phyloP scores from a whole-genome alignment of 1,139 yeast species.

The Pichia cactophila region DNA sequence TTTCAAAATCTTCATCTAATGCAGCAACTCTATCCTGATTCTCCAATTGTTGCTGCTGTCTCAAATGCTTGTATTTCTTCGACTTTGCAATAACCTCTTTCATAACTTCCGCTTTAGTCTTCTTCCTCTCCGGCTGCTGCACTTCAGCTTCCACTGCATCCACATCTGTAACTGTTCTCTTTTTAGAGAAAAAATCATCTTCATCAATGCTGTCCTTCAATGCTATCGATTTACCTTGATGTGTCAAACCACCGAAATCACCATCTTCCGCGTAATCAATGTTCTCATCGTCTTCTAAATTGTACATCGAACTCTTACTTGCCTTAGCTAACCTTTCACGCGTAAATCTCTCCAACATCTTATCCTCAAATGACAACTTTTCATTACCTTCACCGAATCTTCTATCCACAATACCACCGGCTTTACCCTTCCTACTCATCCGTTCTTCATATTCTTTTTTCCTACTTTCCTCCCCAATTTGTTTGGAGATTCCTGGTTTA shows the following conservation, averaged over 20 bases:
- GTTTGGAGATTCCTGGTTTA: slow-evolving; percentile 66
- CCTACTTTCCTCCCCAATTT: slow-evolving; percentile 70
- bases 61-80: slow-evolving; percentile 78
- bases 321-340: slow-evolving; percentile 66
- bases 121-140: slow-evolving; percentile 47
- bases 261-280: slow-evolving; percentile 34
- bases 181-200: slow-evolving; percentile 27
- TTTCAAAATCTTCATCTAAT: slow-evolving; percentile 73
- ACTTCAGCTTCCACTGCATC: slow-evolving; percentile 33
- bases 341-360: slow-evolving; percentile 91
- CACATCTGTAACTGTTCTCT: slow-evolving; percentile 19
- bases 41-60: slow-evolving; percentile 71
- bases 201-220: slow-evolving; percentile 33
- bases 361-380: slow-evolving; percentile 73
- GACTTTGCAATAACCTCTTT: slow-evolving; percentile 94
- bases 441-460: slow-evolving; percentile 59
- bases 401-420: slow-evolving; percentile 75
- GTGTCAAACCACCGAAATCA: slow-evolving; percentile 50
- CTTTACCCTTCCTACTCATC: slow-evolving; percentile 53
- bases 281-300: slow-evolving; percentile 67
- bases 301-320: slow-evolving; percentile 50
- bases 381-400: slow-evolving; percentile 87
- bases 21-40: slow-evolving; percentile 65
- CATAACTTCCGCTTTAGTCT: slow-evolving; percentile 93
- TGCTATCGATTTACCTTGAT: slow-evolving; percentile 55